phyloP scores from a whole-genome alignment of 1,284 basidiomycete genomes.

The Apiotrichum domesticum region DNA sequence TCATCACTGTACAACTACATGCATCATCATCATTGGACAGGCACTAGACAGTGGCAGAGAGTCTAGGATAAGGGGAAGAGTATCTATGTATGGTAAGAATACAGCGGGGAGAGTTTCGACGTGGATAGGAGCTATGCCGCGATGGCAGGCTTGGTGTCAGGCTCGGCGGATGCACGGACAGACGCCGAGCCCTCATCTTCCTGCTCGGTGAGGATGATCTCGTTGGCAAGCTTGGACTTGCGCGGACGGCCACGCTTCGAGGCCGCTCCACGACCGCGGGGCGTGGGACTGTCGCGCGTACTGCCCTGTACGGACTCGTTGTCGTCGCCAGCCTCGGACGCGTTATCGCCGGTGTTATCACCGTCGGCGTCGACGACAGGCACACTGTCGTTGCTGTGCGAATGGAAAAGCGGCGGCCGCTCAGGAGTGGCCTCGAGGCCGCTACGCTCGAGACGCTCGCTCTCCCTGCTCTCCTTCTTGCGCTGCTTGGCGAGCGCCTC shows the following conservation, averaged over 20 bases:
- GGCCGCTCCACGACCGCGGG: slow-evolving; percentile 3
- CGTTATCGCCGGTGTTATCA: background rate
- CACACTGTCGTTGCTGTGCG: slow-evolving; percentile 17
- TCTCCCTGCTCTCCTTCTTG: slow-evolving; percentile 15
- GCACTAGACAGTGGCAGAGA: no score
- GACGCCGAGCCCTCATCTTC: background rate
- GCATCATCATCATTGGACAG: slow-evolving; percentile 5
- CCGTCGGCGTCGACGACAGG: background rate
- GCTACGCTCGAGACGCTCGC: slow-evolving; percentile 6
- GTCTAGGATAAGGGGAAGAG: background rate
- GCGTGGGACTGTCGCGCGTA: slow-evolving; percentile 8
- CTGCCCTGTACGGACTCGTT: slow-evolving; percentile 19
- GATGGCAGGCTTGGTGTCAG: background rate
- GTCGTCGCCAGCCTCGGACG: slow-evolving; percentile 26
- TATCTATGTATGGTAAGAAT: background rate
- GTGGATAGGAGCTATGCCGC: background rate
- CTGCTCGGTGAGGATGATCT: slow-evolving; percentile 28
- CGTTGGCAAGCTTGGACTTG: slow-evolving; percentile 41
- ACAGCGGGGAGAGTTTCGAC: background rate
- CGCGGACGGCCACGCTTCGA: slow-evolving; percentile 21
- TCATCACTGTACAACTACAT: slow-evolving; percentile 14
- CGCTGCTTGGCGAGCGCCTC: slow-evolving; percentile 21
- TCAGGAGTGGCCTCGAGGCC: slow-evolving; percentile 8
- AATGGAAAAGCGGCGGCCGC: slow-evolving; percentile 11
- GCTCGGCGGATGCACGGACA: background rate